Percentiles rank a stretch among this genome's conserved stretches.
These are phyloP conservation scores for Cyberlindnera mississippiensis DNA, from an alignment of 805 yeast species.

Conservation along the genomic window DNA sequence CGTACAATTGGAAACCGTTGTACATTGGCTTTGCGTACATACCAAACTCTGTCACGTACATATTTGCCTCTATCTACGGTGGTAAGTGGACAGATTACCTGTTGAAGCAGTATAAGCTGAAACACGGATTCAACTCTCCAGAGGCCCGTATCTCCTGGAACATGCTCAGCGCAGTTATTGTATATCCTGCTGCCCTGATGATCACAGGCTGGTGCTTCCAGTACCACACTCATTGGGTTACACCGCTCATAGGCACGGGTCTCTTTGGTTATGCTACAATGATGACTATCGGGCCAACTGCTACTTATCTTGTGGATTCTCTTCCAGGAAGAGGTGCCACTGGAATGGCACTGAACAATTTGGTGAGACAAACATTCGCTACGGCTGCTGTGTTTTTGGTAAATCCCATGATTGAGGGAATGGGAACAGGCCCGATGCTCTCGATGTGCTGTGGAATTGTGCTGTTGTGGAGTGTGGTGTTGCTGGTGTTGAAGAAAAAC, in stretches of 20 bases:
- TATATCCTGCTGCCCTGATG: conserved; percentile 61
- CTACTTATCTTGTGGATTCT: conserved; percentile 78
- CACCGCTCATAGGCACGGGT: conserved; percentile 79
- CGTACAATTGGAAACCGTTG: conserved; percentile 65
- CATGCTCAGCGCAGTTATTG: conserved; percentile 56
- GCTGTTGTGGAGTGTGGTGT: conserved; percentile 36
- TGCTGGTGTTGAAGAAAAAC: conserved; percentile 45
- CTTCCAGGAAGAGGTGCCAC: conserved; percentile 88
- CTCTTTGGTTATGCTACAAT: conserved; percentile 78
- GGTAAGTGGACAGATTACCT: conserved; percentile 76
- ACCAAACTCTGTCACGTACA: conserved; percentile 77
- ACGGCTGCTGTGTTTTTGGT: conserved; percentile 72
- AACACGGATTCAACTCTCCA: conserved; percentile 65
- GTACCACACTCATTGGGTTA: conserved; percentile 64
- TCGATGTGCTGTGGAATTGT: conserved; percentile 62
- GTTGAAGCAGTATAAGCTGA: conserved; percentile 46
- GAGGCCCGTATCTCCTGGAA: conserved; percentile 79
- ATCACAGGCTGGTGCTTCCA: conserved; percentile 83
- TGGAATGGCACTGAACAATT: conserved; percentile 79
- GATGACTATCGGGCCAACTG: conserved; percentile 78
- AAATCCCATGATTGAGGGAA: conserved; percentile 62
- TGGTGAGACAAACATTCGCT: conserved; percentile 68
- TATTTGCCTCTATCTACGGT: conserved; percentile 73
- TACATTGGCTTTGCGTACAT: conserved; percentile 73
- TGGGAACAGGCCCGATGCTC: conserved; percentile 69